A percentile compares a stretch with the other conserved stretches of the same genome.
phyloP scores from a whole-genome alignment of 2,329 filamentous ascomycete genomes.

The Venturiaceae sp. region DNA sequence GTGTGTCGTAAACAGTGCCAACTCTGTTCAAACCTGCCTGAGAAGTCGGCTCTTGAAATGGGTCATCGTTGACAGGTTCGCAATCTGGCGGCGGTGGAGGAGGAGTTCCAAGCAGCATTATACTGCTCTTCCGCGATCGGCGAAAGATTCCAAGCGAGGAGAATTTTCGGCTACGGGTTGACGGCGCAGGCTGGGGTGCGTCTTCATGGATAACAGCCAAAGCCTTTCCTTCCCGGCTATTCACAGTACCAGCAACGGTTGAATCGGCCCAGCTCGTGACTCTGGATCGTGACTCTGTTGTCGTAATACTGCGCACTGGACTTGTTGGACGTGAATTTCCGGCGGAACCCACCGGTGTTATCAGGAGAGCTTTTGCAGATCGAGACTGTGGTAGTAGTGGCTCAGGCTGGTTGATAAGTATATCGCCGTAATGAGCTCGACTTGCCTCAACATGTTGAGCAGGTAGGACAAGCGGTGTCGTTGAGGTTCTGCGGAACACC shows the following conservation, averaged over 20 bases:
- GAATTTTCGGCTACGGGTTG: neutral
- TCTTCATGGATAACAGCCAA: neutral
- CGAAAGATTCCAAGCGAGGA: neutral
- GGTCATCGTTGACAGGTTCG: neutral
- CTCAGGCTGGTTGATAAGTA: neutral
- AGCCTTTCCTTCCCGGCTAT: neutral
- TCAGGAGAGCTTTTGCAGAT: neutral
- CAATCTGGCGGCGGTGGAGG: neutral
- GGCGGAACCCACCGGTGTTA: constrained; percentile 8
- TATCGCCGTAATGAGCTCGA: constrained; percentile 26
- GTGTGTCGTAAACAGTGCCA: neutral
- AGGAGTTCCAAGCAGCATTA: neutral
- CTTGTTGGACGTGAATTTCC: constrained; percentile 40
- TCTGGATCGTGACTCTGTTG: constrained; percentile 47
- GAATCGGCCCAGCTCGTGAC: constrained; percentile 67
- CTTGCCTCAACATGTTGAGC: constrained; percentile 44
- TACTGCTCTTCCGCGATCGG: neutral
- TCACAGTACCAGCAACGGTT: constrained; percentile 40
- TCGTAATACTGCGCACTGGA: constrained; percentile 36
- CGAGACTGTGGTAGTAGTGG: constrained; percentile 4
- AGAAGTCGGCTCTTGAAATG: neutral
- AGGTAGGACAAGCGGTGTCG: constrained; percentile 26
- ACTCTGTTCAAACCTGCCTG: neutral
- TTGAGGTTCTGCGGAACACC: constrained; percentile 39
- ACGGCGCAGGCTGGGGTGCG: neutral